These are phyloP conservation scores for Penicillium sp. DNA, from an alignment of 2,329 filamentous ascomycete species.

Conservation along the genomic window DNA sequence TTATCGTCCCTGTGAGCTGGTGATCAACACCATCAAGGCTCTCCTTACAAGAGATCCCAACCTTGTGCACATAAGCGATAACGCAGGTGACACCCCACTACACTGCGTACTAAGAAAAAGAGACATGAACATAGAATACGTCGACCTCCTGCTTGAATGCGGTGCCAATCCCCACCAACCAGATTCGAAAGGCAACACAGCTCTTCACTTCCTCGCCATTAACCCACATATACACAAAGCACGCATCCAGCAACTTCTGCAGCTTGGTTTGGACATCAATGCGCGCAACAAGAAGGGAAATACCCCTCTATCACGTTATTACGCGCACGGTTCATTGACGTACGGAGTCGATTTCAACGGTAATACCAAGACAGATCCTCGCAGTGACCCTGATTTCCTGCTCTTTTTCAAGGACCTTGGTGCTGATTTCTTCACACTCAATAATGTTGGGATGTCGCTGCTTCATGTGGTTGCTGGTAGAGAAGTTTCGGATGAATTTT, in stretches of 20 bases:
- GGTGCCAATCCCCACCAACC: constrained; percentile 12
- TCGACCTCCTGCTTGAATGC: constrained; percentile 11
- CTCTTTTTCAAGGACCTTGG: background rate
- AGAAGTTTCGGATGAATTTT: background rate
- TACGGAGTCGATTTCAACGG: background rate
- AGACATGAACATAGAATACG: background rate
- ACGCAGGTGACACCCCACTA: constrained; percentile 6
- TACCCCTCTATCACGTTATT: constrained; percentile 5
- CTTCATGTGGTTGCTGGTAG: constrained; percentile 14
- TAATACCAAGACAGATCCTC: background rate
- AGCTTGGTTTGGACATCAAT: constrained; percentile 6
- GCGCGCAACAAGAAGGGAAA: constrained; percentile 5
- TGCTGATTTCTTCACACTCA: constrained; percentile 8
- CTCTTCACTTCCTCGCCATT: constrained; percentile 5
- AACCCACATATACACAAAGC: background rate
- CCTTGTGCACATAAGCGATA: constrained; percentile 10
- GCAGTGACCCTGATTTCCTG: background rate
- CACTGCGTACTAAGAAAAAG: constrained; percentile 5
- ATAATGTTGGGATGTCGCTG: constrained; percentile 7
- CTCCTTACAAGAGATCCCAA: background rate
- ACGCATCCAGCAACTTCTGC: constrained; percentile 5
- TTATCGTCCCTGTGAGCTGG: background rate
- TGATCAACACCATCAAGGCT: background rate
- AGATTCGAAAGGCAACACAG: constrained; percentile 12
- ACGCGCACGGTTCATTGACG: background rate